Evolutionary conservation across 2,329 filamentous ascomycete species (phyloP).

Genomic region (Talaromyces verruculosus): DNA sequence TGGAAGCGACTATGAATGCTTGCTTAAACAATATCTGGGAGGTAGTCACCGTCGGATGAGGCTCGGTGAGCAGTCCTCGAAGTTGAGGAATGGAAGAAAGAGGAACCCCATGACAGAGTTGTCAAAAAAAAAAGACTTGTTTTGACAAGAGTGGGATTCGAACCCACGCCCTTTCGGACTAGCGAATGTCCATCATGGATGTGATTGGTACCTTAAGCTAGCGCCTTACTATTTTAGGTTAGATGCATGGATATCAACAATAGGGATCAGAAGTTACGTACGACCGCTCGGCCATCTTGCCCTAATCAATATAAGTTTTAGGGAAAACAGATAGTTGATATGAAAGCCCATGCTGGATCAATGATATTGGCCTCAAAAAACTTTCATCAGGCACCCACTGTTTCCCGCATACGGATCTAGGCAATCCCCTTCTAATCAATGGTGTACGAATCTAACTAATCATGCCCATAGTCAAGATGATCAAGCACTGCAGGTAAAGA

Average conservation of each 20-base stretch:
- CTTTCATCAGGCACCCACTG: background rate
- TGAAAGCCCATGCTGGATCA: no score
- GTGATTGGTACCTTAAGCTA: background rate
- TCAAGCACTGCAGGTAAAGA: background rate
- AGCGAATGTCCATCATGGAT: background rate
- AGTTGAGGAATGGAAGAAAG: no score
- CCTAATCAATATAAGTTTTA: no score
- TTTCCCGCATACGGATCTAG: no score
- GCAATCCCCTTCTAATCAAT: background rate
- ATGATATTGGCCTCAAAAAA: background rate
- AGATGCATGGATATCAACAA: no score
- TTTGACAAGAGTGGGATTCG: conserved; percentile 3
- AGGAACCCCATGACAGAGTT: no score
- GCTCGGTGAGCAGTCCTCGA: background rate
- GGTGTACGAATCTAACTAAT: background rate
- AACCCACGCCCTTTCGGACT: background rate
- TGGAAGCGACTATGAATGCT: background rate
- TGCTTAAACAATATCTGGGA: background rate
- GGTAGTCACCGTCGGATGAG: background rate
- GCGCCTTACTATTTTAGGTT: no score
- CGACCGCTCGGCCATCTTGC: no score
- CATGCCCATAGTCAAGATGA: background rate
- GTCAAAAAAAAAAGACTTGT: no score
- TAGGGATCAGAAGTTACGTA: no score
- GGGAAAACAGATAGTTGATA: no score